phyloP scores from a whole-genome alignment of 2,329 filamentous ascomycete genomes.

The Mycosphaerella arachidis region DNA sequence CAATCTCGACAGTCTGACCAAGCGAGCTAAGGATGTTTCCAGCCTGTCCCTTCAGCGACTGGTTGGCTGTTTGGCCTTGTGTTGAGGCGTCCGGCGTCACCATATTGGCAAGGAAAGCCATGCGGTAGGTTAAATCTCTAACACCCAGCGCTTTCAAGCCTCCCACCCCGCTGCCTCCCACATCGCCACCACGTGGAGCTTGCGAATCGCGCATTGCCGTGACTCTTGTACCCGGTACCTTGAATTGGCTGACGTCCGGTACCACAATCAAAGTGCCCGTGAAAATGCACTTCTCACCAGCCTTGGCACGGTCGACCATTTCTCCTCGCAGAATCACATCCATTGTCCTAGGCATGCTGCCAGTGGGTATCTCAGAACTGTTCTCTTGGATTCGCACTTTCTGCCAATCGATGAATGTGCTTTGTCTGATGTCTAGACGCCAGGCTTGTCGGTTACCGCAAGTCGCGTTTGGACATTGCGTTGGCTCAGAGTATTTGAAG shows the following conservation, averaged over 20 bases:
- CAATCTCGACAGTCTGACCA: conserved; percentile 68
- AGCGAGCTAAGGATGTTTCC: conserved; percentile 81
- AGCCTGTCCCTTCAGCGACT: conserved; percentile 66
- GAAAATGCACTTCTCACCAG: conserved; percentile 97
- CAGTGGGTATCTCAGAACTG: conserved; percentile 94
- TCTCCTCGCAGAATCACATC: conserved; percentile 94
- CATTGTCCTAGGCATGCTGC: conserved; percentile 97
- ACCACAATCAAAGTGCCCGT: conserved; percentile 95
- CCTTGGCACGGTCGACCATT: conserved; percentile 95
- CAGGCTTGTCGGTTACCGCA: conserved; percentile 91
- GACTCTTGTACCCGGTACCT: conserved; percentile 77
- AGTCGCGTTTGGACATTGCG: conserved; percentile 82
- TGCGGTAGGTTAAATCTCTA: conserved; percentile 86
- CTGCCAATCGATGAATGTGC: conserved; percentile 98
- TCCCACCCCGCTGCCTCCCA: conserved; percentile 75
- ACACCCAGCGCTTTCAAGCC: conserved; percentile 92
- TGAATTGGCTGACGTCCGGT: conserved; percentile 91
- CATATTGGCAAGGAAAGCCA: conserved; percentile 98
- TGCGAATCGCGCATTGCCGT: conserved; percentile 82
- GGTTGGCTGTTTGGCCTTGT: conserved; percentile 64
- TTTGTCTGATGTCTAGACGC: conserved; percentile 94
- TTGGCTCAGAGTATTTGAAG: conserved; percentile 94
- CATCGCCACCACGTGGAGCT: conserved; percentile 64
- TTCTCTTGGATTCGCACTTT: conserved; percentile 98
- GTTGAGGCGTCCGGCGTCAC: conserved; percentile 82